These are phyloP conservation scores for Zelopaecilomyces penicillatus DNA, from an alignment of 2,329 filamentous ascomycete species.

Conservation along the genomic window DNA sequence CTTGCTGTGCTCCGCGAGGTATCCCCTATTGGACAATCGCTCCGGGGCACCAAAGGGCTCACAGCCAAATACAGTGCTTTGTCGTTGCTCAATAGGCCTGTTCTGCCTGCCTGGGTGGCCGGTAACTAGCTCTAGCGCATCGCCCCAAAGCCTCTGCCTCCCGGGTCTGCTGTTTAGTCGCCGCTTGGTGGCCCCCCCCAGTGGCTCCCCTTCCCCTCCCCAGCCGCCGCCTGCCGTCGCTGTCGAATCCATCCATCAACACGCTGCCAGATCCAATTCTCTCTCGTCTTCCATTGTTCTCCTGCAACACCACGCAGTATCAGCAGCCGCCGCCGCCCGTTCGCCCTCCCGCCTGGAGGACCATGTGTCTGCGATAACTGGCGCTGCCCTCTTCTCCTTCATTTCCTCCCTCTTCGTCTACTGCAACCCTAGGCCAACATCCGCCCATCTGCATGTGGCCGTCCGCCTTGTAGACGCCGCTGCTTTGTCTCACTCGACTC, in stretches of 20 bases:
- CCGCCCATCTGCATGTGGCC: slow-evolving; percentile 17
- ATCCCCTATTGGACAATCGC: no score
- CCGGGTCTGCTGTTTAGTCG: no score
- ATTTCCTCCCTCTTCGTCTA: slow-evolving; percentile 8
- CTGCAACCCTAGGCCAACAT: slow-evolving; percentile 11
- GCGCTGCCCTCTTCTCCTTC: slow-evolving; percentile 12
- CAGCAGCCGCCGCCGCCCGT: slow-evolving; percentile 4
- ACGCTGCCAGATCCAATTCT: slow-evolving; percentile 7
- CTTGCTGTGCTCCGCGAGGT: no score
- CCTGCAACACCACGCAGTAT: slow-evolving; percentile 3
- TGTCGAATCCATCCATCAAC: slow-evolving; percentile 6
- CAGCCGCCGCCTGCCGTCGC: slow-evolving; percentile 6
- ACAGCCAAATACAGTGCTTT: no score
- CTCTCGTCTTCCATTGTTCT: slow-evolving; percentile 3
- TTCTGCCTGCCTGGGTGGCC: no score
- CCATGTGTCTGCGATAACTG: slow-evolving; percentile 7
- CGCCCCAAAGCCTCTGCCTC: no score
- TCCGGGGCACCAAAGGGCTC: no score
- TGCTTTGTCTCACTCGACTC: slow-evolving; percentile 23
- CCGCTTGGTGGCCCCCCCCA: not conserved
- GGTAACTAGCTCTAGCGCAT: no score
- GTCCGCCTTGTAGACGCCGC: slow-evolving; percentile 18
- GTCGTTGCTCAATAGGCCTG: no score
- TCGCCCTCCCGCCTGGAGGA: slow-evolving; percentile 7
- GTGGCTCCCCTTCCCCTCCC: not conserved